Evolutionary conservation across 306 rosid genomes (phyloP).

Genomic region (Alnus glutinosa): DNA sequence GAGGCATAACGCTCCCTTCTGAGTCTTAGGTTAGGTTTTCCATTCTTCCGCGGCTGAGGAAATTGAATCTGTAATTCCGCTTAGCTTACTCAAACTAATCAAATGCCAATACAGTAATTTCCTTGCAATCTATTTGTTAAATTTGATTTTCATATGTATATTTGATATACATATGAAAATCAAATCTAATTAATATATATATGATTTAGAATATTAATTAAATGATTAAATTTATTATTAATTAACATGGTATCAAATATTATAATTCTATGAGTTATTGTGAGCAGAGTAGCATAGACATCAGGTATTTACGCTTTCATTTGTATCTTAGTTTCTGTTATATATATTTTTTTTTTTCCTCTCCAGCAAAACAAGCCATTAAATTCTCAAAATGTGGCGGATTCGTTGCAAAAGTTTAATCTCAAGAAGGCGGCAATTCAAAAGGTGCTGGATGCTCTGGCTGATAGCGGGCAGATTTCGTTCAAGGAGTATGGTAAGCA

Average conservation of each 20-base stretch:
- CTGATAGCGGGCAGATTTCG: conserved; percentile 66
- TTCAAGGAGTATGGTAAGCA: conserved; percentile 98
- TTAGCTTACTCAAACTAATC: neutral
- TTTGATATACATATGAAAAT: neutral
- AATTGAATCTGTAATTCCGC: neutral
- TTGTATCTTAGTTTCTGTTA: neutral
- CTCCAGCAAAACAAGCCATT: conserved; percentile 87
- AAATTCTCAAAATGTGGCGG: conserved; percentile 84
- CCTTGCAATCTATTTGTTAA: neutral
- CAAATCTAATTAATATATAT: too few relatives aligned
- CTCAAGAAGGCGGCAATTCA: conserved; percentile 82
- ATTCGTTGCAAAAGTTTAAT: conserved; percentile 81
- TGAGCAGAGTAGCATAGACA: neutral
- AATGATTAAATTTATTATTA: too few relatives aligned
- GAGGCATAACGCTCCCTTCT: too few relatives aligned
- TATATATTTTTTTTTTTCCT: neutral
- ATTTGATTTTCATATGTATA: neutral
- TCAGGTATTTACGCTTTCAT: neutral
- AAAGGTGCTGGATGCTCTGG: conserved; percentile 77
- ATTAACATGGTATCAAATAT: too few relatives aligned
- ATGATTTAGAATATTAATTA: too few relatives aligned
- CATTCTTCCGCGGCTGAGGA: neutral
- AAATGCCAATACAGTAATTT: neutral
- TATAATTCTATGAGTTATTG: too few relatives aligned
- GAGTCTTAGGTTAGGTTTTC: neutral